Base-by-base conservation (phyloP, 1,284 basidiomycete genomes). In the Cutaneotrichosporon dermatis region DNA sequence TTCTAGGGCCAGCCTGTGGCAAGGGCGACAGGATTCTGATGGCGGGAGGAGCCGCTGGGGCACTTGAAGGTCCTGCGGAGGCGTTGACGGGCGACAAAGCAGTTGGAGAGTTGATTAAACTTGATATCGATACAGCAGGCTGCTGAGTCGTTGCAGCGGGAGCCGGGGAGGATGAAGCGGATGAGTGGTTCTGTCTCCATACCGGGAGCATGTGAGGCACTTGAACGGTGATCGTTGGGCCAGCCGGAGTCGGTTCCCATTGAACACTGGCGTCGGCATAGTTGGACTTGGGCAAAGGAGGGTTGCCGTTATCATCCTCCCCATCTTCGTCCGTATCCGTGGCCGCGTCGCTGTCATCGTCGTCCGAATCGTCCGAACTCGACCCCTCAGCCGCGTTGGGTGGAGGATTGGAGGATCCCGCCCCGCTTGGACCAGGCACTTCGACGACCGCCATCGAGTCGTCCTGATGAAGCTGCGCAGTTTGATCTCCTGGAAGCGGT, bases 401-500 rank as follows among this genome's bases (percentile, higher is more conserved):
- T 40, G 11, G 45, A 15, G 5, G 46, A 36, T 10, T 37, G 11
- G 33, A 25, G 15, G 39, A 13, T 40, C 50, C 10, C 4, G 39
- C 36, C 12, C 16, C 44, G 45, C 15, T 41, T 5, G 35, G 48
- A 15, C 40, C 43, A 51, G 11, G n/a, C 12, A 2, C 34, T 16
- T 36, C 9, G 4, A 36, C 46, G 5, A 25, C 48, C 1, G 63
- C 56, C 16, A 56, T 51, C 5, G 50, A 43, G 42, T 67, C 65
- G 34, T 67, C 65, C 51, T 67, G 65, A 10, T 59, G 49, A 25
- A 67, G 45, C 13, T 54, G 35, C 4, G 50, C 48, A 4, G 65
- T 63, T 40, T 67, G 49, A 10, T 59, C 59, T 2, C 41, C 41
- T 0, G 65, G 55, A 1, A 67, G 42, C 6, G 65, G 46, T 7